Conservation (phyloP, 2,329 filamentous ascomycete species). For the Trichoderma hamatum region DNA sequence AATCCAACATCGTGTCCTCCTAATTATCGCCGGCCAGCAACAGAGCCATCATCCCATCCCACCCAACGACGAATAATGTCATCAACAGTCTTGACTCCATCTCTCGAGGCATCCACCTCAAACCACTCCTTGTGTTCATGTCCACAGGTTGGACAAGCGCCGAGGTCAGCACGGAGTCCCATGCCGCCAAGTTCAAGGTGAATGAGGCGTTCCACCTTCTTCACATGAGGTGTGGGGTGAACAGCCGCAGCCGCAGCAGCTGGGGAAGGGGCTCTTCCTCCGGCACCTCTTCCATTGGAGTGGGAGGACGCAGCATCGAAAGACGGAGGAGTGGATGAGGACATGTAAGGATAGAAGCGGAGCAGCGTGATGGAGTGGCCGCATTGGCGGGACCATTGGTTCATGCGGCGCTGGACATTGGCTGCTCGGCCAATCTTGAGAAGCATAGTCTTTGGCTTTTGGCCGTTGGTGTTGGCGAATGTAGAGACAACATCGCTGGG, state of each 20-base stretch:
- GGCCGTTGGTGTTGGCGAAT: conserved; percentile 44
- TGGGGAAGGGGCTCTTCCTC: conserved; percentile 40
- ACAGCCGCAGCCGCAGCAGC: conserved; percentile 42
- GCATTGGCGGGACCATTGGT: conserved; percentile 93
- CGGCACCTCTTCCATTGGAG: not conserved
- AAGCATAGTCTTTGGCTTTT: conserved; percentile 61
- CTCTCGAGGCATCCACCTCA: conserved; percentile 74
- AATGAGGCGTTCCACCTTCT: conserved; percentile 86
- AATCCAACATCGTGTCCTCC: not conserved
- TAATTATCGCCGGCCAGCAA: conserved; percentile 31
- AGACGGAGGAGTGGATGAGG: conserved; percentile 46
- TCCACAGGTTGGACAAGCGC: conserved; percentile 75
- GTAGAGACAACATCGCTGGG: conserved; percentile 59
- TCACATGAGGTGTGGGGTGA: conserved; percentile 79
- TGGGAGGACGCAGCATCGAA: conserved; percentile 23
- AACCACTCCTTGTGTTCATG: conserved; percentile 95
- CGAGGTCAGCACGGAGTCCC: conserved; percentile 56
- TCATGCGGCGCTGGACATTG: conserved; percentile 89
- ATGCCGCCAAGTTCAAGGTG: conserved; percentile 81
- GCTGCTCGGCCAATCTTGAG: conserved; percentile 69
- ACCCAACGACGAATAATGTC: conserved; percentile 83
- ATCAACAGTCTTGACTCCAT: conserved; percentile 67
- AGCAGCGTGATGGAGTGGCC: conserved; percentile 86
- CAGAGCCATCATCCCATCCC: conserved; percentile 69
- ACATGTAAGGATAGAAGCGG: conserved; percentile 85